phyloP scores from a whole-genome alignment of 208 protist species.

The Leishmania tropica region DNA sequence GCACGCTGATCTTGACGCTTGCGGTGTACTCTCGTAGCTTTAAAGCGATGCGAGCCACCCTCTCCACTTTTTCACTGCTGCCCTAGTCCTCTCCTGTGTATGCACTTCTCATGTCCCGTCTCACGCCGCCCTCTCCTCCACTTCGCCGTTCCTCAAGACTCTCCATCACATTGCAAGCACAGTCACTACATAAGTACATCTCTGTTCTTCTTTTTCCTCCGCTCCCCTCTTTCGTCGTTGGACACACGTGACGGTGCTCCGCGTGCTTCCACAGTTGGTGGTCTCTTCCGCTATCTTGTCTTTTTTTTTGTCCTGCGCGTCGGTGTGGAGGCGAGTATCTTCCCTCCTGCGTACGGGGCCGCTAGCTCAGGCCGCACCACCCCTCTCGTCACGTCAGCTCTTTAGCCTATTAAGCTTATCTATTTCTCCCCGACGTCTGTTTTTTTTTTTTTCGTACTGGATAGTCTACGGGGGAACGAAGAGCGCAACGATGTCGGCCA shows the following conservation, averaged over 20 bases:
- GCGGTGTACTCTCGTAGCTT: neutral
- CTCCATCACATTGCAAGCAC: neutral
- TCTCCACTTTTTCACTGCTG: neutral
- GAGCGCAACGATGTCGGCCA: conserved; percentile 28
- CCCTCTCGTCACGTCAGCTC: neutral
- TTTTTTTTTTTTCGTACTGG: neutral
- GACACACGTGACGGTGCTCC: conserved; percentile 2
- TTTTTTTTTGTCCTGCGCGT: neutral
- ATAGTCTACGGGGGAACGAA: neutral
- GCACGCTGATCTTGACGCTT: neutral
- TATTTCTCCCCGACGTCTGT: neutral
- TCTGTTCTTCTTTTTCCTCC: conserved; percentile 13
- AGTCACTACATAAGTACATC: neutral
- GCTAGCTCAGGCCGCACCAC: neutral
- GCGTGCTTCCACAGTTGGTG: neutral
- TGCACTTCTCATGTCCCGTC: neutral
- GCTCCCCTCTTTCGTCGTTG: neutral
- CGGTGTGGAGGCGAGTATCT: too few relatives aligned
- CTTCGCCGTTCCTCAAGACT: neutral
- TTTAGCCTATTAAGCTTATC: neutral
- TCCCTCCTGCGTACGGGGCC: neutral
- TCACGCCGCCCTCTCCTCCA: neutral
- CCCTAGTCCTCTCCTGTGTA: neutral
- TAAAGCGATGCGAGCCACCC: neutral
- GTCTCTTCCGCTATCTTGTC: neutral